A percentile compares a stretch with the other conserved stretches of the same genome.
phyloP scores from a whole-genome alignment of 2,329 filamentous ascomycete species.

The Venturia aucupariae region DNA sequence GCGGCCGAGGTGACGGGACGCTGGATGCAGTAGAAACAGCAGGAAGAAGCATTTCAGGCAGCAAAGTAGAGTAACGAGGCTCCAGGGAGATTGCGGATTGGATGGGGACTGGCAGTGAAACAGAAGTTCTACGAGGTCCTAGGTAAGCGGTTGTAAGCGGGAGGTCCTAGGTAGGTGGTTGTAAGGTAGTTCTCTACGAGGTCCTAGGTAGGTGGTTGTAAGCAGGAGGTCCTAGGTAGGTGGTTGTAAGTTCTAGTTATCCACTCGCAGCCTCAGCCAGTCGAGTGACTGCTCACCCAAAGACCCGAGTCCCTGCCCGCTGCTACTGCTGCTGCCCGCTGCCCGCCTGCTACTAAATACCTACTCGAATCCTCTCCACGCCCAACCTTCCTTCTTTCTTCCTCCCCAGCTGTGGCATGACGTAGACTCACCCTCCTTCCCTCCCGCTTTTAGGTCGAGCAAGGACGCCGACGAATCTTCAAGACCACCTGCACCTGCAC shows the following conservation, averaged over 20 bases:
- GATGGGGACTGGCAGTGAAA: neutral
- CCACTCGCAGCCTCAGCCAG: neutral
- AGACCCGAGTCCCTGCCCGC: neutral
- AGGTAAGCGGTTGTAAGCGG: too few species aligned
- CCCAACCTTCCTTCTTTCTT: constrained; percentile 8
- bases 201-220: too few species aligned
- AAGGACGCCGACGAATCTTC: neutral
- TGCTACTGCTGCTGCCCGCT: neutral
- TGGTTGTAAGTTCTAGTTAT: too few species aligned
- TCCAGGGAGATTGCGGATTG: neutral
- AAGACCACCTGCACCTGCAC: too few species aligned
- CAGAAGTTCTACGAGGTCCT: too few species aligned
- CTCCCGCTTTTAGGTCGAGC: constrained; percentile 1
- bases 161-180: too few species aligned
- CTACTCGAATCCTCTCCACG: neutral
- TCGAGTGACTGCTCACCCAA: neutral
- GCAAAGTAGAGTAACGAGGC: neutral
- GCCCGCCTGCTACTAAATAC: neutral
- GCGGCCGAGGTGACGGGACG: neutral
- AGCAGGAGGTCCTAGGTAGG: too few species aligned
- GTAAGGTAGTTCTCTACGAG: too few species aligned
- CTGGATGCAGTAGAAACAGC: neutral
- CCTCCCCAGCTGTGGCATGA: neutral
- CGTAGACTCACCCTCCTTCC: neutral
- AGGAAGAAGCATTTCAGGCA: neutral